Base-by-base conservation (phyloP, 2,329 filamentous ascomycete species). In the Ophiostoma novo-ulmi region DNA sequence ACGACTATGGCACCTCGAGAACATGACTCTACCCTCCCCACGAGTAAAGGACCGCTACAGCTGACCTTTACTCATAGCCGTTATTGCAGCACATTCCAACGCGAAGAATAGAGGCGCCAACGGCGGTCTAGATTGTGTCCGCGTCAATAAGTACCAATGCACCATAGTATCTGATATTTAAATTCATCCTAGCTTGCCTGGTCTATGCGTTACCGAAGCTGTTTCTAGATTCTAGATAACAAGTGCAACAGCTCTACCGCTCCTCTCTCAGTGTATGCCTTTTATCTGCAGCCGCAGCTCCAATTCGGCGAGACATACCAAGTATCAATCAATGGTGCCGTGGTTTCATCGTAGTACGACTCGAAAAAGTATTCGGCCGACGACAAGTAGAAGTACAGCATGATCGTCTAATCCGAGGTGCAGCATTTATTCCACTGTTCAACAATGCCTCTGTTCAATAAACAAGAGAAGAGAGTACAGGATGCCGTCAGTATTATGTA, bases 181-280 rank as follows among this genome's bases (percentile, higher is more conserved):
- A 20, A n/a, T 58, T 26, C 14, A 48, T 48, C 20, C 44, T 48
- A 48, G 44, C 52, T 58, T 26, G 8, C 52, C 52, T 26, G 52
- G 52, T 26, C 52, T 58, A 58, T 58, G 52, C 52, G 52, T 58
- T 58, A 58, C 52, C 52, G 52, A 58, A 58, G 52, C 52, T 58
- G 52, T 58, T 58, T 58, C n/a, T 58, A 58, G 52, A 22, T 58
- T 11, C n/a, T 22, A 58, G n/a, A 58, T 14, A 58, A 58, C 52
- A 58, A 13, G n/a, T 58, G 52, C n/a, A 26, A 58, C 11, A 48
- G 20, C 17, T 48, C 14, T 31, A 44, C 17, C 17, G 1, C 17
- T 2, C 20, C 17, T n/a, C 44, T 17, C 31, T 31, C 31, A 31
- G 31, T 3, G 31, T 7, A n/a, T 7, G 44, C 44, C 44, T 48